Conservation (phyloP, 202 grass and related monocot genomes). For the Schoenoplectus triqueter region DNA sequence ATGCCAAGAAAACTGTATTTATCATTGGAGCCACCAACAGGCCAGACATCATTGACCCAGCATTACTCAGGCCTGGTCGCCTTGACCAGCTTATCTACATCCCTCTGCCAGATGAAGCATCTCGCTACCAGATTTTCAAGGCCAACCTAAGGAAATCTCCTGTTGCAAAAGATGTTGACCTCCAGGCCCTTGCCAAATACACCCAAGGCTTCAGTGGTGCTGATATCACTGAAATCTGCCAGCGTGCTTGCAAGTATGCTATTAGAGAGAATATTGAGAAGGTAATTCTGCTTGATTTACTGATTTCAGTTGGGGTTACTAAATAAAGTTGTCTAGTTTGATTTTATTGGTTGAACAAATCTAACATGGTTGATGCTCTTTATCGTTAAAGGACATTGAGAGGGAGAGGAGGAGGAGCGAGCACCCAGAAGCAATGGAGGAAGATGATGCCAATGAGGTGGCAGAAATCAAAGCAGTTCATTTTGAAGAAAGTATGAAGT, state of each 20-base stretch:
- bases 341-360: neutral
- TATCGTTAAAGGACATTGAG: constrained; percentile 43
- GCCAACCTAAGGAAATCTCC: constrained; percentile 50
- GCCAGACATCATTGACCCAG: constrained; percentile 54
- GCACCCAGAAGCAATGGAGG: constrained; percentile 55
- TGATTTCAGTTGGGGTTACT: neutral
- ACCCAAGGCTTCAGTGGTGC: constrained; percentile 57
- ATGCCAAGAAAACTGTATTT: constrained; percentile 56
- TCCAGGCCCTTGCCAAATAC: constrained; percentile 50
- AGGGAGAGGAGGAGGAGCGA: constrained; percentile 43
- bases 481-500: constrained; percentile 60
- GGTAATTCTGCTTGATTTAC: constrained; percentile 25
- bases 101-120: constrained; percentile 51
- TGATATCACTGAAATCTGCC: constrained; percentile 57
- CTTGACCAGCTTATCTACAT: constrained; percentile 61
- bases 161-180: constrained; percentile 52
- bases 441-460: constrained; percentile 48
- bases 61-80: constrained; percentile 52
- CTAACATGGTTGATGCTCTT: constrained; percentile 10
- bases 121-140: constrained; percentile 49
- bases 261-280: constrained; percentile 57
- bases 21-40: constrained; percentile 57
- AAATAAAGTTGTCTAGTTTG: neutral
- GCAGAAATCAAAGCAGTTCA: constrained; percentile 56
- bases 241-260: constrained; percentile 53